These are phyloP conservation scores for Aspergillus funiculosus DNA, from an alignment of 495 filamentous ascomycete genomes.

Conservation along the genomic window DNA sequence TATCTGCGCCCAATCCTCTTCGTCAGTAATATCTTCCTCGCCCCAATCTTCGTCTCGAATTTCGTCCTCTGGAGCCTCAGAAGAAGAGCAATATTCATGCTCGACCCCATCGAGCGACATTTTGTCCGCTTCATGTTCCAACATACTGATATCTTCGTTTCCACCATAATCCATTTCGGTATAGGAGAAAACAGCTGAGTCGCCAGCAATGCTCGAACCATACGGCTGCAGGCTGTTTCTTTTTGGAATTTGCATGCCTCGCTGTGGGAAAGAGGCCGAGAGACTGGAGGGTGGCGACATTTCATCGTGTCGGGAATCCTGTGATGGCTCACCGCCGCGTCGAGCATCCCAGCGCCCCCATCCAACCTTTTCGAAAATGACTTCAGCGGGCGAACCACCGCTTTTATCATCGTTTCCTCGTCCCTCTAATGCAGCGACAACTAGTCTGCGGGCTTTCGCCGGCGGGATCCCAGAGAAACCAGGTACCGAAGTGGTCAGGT, in stretches of 20 bases:
- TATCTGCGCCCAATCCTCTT: constrained; percentile 93
- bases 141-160: constrained; percentile 55
- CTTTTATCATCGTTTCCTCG: constrained; percentile 59
- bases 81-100: constrained; percentile 61
- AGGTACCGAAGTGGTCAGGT: constrained; percentile 85
- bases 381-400: constrained; percentile 62
- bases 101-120: constrained; percentile 87
- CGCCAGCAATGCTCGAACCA: constrained; percentile 58
- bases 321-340: constrained; percentile 58
- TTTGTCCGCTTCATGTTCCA: constrained; percentile 86
- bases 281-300: constrained; percentile 45
- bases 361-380: constrained; percentile 91
- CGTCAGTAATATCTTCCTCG: constrained; percentile 85
- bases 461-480: constrained; percentile 89
- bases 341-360: constrained; percentile 96
- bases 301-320: constrained; percentile 35
- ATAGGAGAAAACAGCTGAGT: constrained; percentile 70
- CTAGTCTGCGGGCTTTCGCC: constrained; percentile 82
- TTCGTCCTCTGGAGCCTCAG: constrained; percentile 64
- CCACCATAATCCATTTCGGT: constrained; percentile 51
- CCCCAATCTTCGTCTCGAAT: constrained; percentile 57
- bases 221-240: constrained; percentile 46
- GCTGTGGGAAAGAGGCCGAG: constrained; percentile 46
- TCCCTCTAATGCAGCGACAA: constrained; percentile 77
- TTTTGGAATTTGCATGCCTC: constrained; percentile 62